Conservation (phyloP, 225 moss, liverwort and hornwort genomes). For the Marchantia polymorpha region DNA sequence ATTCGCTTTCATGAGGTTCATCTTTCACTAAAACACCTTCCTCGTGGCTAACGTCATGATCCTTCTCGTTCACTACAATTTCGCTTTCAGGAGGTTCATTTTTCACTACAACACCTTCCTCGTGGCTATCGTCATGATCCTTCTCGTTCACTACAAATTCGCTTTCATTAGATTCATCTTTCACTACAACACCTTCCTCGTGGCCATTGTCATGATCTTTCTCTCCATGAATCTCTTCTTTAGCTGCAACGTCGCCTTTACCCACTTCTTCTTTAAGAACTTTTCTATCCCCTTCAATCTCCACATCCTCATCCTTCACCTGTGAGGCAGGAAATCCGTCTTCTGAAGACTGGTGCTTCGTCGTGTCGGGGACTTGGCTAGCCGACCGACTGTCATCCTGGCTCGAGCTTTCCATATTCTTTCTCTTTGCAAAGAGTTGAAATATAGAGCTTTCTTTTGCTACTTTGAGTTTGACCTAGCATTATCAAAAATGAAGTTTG, state of each 20-base stretch:
- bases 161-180: not conserved
- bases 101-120: not conserved
- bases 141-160: not conserved
- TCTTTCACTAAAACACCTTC: not conserved
- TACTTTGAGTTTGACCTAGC: constrained; percentile 74
- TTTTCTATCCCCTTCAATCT: constrained; percentile 62
- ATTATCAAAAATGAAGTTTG: not conserved
- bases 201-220: no score
- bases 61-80: no score
- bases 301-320: constrained; percentile 42
- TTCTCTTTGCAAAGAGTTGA: constrained; percentile 69
- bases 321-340: not conserved
- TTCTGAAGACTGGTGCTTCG: not conserved
- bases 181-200: no score
- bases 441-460: constrained; percentile 76
- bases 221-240: not conserved
- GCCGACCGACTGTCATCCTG: constrained; percentile 18
- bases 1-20: not conserved
- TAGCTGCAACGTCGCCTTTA: not conserved
- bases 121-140: no score
- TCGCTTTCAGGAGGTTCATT: not conserved
- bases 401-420: constrained; percentile 17
- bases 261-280: constrained; percentile 40
- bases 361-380: not conserved
- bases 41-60: no score